A percentile compares a stretch with the other conserved stretches of the same genome.
These are phyloP conservation scores for Podila epigama DNA, from an alignment of 192 early-diverging fungal genomes.

Conservation along the genomic window DNA sequence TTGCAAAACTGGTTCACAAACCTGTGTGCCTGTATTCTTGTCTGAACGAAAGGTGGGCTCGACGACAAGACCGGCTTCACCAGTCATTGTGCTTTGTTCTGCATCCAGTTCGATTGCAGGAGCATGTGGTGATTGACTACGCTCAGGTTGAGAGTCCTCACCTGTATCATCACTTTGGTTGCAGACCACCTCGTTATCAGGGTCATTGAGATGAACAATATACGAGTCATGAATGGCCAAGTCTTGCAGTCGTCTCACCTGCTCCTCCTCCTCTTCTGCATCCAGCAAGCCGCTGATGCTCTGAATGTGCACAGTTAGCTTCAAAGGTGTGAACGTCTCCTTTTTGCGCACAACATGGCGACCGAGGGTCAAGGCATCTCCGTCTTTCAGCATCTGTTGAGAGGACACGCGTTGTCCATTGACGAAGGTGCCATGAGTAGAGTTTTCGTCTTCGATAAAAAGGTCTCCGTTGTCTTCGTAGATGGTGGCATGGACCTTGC, in stretches of 20 bases:
- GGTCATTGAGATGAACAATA: neutral
- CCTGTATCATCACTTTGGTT: neutral
- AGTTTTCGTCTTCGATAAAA: constrained; percentile 16
- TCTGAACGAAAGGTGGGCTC: too few relatives aligned
- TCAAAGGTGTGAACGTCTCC: constrained; percentile 7
- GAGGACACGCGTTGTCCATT: constrained; percentile 7
- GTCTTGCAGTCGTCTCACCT: neutral
- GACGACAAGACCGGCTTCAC: too few relatives aligned
- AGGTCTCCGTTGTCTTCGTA: constrained; percentile 18
- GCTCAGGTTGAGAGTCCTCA: too few relatives aligned
- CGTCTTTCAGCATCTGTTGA: neutral
- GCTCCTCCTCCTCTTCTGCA: neutral
- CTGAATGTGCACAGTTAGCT: constrained; percentile 20
- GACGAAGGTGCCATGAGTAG: constrained; percentile 34
- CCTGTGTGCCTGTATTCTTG: too few relatives aligned
- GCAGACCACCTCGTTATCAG: neutral
- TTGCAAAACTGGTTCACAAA: too few relatives aligned
- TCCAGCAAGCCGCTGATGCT: neutral
- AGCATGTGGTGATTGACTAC: too few relatives aligned
- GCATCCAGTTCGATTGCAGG: too few relatives aligned
- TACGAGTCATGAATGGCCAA: neutral
- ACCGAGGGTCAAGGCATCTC: constrained; percentile 14
- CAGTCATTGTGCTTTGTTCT: too few relatives aligned
- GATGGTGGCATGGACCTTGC: constrained; percentile 21
- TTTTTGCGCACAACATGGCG: constrained; percentile 20